phyloP scores from a whole-genome alignment of 2,329 filamentous ascomycete genomes.

The Sphaerulina vaccinii region DNA sequence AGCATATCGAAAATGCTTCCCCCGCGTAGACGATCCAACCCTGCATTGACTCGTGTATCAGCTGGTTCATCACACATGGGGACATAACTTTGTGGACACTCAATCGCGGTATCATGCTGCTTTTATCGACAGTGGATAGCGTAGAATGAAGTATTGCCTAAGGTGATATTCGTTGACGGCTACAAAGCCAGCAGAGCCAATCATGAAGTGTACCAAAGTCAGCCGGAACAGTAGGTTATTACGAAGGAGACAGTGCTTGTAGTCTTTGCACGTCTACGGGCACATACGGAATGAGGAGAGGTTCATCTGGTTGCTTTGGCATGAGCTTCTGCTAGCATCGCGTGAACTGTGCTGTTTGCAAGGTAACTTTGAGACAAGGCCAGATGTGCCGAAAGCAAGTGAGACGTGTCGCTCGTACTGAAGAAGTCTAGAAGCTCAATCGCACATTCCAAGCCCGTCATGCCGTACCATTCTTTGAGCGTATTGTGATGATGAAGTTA shows the following conservation, averaged over 20 bases:
- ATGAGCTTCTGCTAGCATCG: background rate
- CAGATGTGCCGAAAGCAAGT: background rate
- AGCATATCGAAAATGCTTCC: background rate
- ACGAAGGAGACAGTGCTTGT: too few species aligned
- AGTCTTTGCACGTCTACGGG: too few species aligned
- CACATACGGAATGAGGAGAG: background rate
- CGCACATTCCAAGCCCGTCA: background rate
- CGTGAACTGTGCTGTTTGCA: background rate
- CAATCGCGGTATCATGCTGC: background rate
- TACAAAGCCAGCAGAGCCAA: too few species aligned
- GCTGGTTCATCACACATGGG: too few species aligned
- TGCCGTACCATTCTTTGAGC: background rate
- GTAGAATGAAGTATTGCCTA: too few species aligned
- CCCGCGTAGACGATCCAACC: too few species aligned
- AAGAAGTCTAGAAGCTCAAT: slow-evolving; percentile 9
- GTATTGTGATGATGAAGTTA: background rate
- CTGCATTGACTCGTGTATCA: background rate
- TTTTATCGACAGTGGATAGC: background rate
- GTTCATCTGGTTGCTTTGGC: background rate
- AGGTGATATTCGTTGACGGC: too few species aligned
- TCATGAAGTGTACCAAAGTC: too few species aligned
- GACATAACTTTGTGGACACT: too few species aligned
- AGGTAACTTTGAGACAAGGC: slow-evolving; percentile 11
- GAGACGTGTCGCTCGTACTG: background rate
- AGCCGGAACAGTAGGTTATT: too few species aligned